phyloP scores from a whole-genome alignment of 2,329 filamentous ascomycete genomes.

The Cephalotrichum gorgonifer region DNA sequence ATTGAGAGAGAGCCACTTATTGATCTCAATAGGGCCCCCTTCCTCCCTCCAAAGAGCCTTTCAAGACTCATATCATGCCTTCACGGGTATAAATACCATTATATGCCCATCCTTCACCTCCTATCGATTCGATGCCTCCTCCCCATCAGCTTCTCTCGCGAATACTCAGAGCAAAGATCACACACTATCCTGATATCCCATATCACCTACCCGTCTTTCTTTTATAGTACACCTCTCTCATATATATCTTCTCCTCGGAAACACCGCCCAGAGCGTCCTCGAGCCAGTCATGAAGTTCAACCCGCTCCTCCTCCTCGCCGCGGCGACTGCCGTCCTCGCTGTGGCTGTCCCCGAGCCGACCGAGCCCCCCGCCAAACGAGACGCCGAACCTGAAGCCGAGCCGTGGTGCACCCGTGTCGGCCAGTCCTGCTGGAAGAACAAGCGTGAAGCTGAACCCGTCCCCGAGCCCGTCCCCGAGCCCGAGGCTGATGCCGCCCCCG shows the following conservation, averaged over 20 bases:
- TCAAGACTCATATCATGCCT: background rate
- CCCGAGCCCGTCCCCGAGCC: slow-evolving; percentile 12
- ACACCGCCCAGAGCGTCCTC: background rate
- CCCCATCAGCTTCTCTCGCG: background rate
- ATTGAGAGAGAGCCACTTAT: background rate
- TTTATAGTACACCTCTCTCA: background rate
- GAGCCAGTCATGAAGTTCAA: slow-evolving; percentile 9
- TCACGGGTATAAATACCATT: background rate
- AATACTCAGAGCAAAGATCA: background rate
- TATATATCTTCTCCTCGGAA: too few relatives aligned
- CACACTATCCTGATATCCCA: background rate
- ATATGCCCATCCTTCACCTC: background rate
- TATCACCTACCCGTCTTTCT: background rate
- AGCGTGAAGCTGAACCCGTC: slow-evolving; percentile 25
- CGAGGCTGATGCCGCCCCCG: slow-evolving; percentile 9
- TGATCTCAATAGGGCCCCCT: background rate
- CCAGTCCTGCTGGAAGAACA: slow-evolving; percentile 27
- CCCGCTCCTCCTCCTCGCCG: background rate
- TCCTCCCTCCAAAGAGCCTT: background rate
- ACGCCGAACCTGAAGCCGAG: slow-evolving; percentile 13
- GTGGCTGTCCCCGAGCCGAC: background rate
- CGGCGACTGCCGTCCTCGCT: background rate
- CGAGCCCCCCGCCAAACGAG: slow-evolving; percentile 11
- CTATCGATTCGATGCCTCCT: background rate
- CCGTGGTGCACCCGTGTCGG: slow-evolving; percentile 26